These are phyloP conservation scores for Botryosphaeria agaves DNA, from an alignment of 2,329 filamentous ascomycete species.

Conservation along the genomic window DNA sequence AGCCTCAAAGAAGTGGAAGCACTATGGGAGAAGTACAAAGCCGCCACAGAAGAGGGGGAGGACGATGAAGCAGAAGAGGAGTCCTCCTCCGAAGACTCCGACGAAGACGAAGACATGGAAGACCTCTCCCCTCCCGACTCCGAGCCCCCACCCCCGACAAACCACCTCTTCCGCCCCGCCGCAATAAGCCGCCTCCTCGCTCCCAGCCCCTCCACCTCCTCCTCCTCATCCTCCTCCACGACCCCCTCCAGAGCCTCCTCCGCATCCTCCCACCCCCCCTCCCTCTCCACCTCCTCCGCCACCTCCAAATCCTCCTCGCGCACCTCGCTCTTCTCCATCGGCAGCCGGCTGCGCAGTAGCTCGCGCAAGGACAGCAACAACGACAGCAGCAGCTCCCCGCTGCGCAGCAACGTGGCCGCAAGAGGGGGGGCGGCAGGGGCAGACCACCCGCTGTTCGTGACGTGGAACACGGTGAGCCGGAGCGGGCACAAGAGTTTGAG, in stretches of 20 bases:
- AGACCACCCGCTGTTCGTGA: slow-evolving; percentile 72
- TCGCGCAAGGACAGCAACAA: no score
- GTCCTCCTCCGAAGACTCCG: slow-evolving; percentile 7
- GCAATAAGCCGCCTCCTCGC: slow-evolving; percentile 27
- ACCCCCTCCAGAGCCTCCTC: slow-evolving; percentile 29
- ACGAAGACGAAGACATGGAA: slow-evolving; percentile 12
- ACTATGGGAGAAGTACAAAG: slow-evolving; percentile 42
- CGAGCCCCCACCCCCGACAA: slow-evolving; percentile 2
- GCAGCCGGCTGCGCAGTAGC: slow-evolving; percentile 10
- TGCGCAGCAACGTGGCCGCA: no score
- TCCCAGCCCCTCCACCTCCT: slow-evolving; percentile 24
- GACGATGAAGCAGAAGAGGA: slow-evolving; percentile 20
- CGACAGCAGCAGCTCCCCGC: slow-evolving; percentile 5
- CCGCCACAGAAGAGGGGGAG: slow-evolving; percentile 14
- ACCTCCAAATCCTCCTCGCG: slow-evolving; percentile 17
- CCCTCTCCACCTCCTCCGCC: slow-evolving; percentile 25
- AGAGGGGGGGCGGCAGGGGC: no score
- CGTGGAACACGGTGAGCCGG: slow-evolving; percentile 65
- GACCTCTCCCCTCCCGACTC: slow-evolving; percentile 8
- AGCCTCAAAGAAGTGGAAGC: slow-evolving; percentile 51
- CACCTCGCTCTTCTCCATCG: slow-evolving; percentile 18
- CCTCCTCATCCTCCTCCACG: slow-evolving; percentile 29
- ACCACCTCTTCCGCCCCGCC: slow-evolving; percentile 20
- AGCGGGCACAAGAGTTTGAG: slow-evolving; percentile 51
- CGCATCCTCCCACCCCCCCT: slow-evolving; percentile 18